A percentile compares a stretch with the other conserved stretches of the same genome.
phyloP scores from a whole-genome alignment of 2,329 filamentous ascomycete species.

The Paecilomyces sp. region DNA sequence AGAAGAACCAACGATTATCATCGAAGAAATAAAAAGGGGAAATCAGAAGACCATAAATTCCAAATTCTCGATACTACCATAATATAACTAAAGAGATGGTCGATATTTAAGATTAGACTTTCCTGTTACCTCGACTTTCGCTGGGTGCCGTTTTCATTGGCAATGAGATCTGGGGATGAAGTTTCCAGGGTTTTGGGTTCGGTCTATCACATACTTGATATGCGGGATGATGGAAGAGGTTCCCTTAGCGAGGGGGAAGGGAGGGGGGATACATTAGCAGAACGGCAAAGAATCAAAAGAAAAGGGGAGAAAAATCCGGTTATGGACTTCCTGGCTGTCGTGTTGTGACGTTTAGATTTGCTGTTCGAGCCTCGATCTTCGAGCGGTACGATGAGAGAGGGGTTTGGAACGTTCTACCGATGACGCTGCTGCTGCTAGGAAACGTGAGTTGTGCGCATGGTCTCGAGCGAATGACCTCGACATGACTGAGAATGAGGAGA shows the following conservation, averaged over 20 bases:
- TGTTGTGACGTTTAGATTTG: neutral
- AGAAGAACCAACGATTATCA: too few species aligned
- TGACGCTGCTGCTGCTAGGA: neutral
- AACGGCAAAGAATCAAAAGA: too few species aligned
- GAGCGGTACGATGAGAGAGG: neutral
- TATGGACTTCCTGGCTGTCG: neutral
- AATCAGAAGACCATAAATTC: too few species aligned
- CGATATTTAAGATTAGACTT: neutral
- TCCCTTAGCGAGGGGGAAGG: too few species aligned
- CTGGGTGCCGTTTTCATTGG: neutral
- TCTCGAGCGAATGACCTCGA: too few species aligned
- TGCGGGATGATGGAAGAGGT: neutral
- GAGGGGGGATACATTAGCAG: too few species aligned
- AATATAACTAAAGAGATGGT: neutral
- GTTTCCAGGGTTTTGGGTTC: neutral
- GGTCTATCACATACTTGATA: neutral
- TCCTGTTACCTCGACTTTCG: neutral
- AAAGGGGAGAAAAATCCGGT: too few species aligned
- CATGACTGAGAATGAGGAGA: too few species aligned
- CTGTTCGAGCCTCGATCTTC: neutral
- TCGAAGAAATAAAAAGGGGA: too few species aligned
- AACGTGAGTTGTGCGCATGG: too few species aligned
- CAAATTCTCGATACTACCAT: too few species aligned
- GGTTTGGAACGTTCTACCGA: neutral
- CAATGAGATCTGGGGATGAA: neutral